These are phyloP conservation scores for Cercospora beticola DNA, from an alignment of 2,329 filamentous ascomycete species.

Conservation along the genomic window DNA sequence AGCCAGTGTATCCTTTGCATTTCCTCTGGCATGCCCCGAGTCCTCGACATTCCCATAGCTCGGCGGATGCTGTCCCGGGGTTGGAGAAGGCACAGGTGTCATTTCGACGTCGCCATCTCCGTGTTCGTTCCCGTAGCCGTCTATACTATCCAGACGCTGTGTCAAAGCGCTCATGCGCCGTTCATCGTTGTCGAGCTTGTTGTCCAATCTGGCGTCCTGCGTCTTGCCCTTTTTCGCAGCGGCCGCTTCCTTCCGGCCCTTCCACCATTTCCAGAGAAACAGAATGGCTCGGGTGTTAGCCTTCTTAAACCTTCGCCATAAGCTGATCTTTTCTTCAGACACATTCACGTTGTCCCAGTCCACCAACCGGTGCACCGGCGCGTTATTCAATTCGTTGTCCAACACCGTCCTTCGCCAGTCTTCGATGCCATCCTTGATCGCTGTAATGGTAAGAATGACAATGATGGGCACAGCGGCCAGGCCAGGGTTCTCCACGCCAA, in stretches of 20 bases:
- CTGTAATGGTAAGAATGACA: conserved; percentile 83
- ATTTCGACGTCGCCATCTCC: conserved; percentile 77
- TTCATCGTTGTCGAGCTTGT: conserved; percentile 50
- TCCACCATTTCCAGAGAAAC: conserved; percentile 54
- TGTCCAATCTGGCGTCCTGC: conserved; percentile 49
- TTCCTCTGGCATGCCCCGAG: conserved; percentile 19
- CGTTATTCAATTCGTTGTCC: conserved; percentile 94
- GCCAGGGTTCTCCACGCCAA: conserved; percentile 86
- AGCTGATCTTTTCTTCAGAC: conserved; percentile 76
- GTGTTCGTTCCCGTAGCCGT: conserved; percentile 41
- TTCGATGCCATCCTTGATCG: conserved; percentile 92
- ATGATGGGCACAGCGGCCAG: conserved; percentile 89
- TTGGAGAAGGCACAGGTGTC: conserved; percentile 87
- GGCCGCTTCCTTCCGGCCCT: conserved; percentile 43
- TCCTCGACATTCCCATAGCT: conserved; percentile 17
- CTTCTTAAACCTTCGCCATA: conserved; percentile 91
- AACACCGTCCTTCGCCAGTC: conserved; percentile 89
- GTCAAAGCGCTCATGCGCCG: conserved; percentile 50
- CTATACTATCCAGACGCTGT: conserved; percentile 44
- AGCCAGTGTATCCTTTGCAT: conserved; percentile 28
- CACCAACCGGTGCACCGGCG: conserved; percentile 82
- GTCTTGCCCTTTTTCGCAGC: conserved; percentile 48
- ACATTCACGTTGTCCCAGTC: conserved; percentile 95
- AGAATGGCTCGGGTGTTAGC: conserved; percentile 65
- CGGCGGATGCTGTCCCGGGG: conserved; percentile 53